These are phyloP conservation scores for Macadamia integrifolia DNA, from an alignment of 164 flowering plant species.

Conservation along the genomic window DNA sequence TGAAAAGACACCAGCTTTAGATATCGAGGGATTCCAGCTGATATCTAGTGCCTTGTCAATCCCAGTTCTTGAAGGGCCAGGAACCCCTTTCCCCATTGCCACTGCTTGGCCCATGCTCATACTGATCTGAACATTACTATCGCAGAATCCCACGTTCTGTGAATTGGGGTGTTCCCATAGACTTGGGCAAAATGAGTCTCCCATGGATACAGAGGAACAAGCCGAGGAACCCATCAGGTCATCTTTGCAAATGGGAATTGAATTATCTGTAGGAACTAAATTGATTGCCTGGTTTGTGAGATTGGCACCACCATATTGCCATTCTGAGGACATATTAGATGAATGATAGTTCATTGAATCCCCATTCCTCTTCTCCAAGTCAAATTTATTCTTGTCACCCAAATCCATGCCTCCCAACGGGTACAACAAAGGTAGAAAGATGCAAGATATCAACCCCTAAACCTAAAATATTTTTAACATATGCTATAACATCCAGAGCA, in stretches of 20 bases:
- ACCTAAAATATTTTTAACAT: conserved; percentile 1
- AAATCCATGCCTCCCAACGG: conserved; percentile 37
- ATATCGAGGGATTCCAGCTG: conserved; percentile 47
- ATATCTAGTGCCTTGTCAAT: conserved; percentile 19
- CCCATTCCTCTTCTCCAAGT: conserved; percentile 34
- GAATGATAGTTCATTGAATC: conserved; percentile 34
- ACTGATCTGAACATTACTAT: conserved; percentile 29
- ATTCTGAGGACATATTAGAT: conserved; percentile 39
- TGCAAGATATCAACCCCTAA: background rate
- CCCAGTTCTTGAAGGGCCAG: conserved; percentile 25
- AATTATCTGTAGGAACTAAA: conserved; percentile 30
- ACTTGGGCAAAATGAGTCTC: conserved; percentile 43
- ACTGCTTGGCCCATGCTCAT: conserved; percentile 25
- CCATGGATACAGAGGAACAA: conserved; percentile 55
- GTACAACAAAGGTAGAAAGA: conserved; percentile 10
- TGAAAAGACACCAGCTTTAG: conserved; percentile 42
- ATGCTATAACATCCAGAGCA: background rate
- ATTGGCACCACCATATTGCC: conserved; percentile 42
- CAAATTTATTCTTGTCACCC: conserved; percentile 42
- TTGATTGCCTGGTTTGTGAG: conserved; percentile 34
- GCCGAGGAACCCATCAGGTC: conserved; percentile 37
- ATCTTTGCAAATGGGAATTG: conserved; percentile 27
- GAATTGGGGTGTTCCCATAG: conserved; percentile 47
- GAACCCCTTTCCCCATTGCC: conserved; percentile 27
- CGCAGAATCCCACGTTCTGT: conserved; percentile 40